These are phyloP conservation scores for Boechera divaricarpa DNA, from an alignment of 345 rosid genomes.

Conservation along the genomic window DNA sequence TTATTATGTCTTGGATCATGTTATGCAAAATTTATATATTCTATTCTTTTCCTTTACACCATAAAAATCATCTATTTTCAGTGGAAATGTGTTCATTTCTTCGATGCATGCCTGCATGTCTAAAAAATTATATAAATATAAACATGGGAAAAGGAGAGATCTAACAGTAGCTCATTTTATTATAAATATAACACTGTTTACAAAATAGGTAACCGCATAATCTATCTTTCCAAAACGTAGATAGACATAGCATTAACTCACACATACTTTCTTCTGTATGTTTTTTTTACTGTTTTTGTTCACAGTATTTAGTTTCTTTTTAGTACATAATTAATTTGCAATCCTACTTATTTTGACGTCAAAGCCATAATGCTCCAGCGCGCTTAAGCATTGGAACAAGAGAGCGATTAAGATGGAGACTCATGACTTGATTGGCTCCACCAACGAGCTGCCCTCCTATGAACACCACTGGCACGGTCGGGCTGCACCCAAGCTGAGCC, in stretches of 20 bases:
- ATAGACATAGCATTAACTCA: slow-evolving; percentile 25
- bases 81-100: neutral
- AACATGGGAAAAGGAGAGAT: neutral
- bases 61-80: neutral
- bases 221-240: slow-evolving; percentile 34
- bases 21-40: neutral
- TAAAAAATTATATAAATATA: neutral
- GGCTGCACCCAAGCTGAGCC: slow-evolving; percentile 63
- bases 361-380: slow-evolving; percentile 80
- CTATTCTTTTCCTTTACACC: neutral
- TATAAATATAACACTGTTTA: slow-evolving; percentile 7
- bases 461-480: slow-evolving; percentile 69
- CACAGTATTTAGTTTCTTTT: neutral
- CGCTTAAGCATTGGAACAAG: slow-evolving; percentile 69
- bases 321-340: neutral
- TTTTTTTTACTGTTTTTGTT: neutral
- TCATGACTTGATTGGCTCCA: slow-evolving; percentile 79
- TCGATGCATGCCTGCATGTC: neutral
- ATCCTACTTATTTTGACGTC: neutral
- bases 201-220: slow-evolving; percentile 24
- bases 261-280: slow-evolving; percentile 9
- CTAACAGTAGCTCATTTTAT: neutral
- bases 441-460: slow-evolving; percentile 78
- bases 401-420: slow-evolving; percentile 71
- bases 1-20: neutral